phyloP scores from a whole-genome alignment of 192 early-diverging fungal genomes.

The Mortierella antarctica region DNA sequence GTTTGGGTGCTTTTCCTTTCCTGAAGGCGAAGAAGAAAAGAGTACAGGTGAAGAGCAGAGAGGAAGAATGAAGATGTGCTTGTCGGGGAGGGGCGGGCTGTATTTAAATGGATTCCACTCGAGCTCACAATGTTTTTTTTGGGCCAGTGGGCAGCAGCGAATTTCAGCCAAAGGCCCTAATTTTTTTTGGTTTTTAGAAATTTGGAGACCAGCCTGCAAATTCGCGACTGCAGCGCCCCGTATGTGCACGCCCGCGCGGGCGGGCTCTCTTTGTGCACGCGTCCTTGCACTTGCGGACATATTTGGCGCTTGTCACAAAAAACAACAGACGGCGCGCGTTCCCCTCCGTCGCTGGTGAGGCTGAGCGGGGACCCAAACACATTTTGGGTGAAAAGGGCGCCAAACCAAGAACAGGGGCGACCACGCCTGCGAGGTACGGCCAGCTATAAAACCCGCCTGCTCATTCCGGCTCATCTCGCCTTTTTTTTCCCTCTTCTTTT shows the following conservation, averaged over 20 bases:
- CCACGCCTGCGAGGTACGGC: no score
- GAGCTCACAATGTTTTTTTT: slow-evolving; percentile 7
- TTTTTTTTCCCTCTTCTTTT: slow-evolving; percentile 15
- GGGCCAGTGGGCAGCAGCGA: neutral
- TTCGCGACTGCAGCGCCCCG: neutral
- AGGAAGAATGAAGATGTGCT: neutral
- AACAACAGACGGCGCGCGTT: neutral
- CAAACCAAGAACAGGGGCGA: neutral
- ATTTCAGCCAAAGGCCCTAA: neutral
- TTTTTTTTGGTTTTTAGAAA: no score
- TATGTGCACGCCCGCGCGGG: neutral
- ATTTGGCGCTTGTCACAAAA: neutral
- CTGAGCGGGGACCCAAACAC: no score
- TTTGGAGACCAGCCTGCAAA: no score
- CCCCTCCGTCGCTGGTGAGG: no score
- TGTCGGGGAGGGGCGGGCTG: neutral
- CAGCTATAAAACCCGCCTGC: neutral
- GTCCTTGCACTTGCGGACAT: neutral
- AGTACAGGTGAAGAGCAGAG: neutral
- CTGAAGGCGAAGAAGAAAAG: slow-evolving; percentile 6
- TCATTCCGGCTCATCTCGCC: neutral
- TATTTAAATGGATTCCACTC: slow-evolving; percentile 10
- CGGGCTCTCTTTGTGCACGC: neutral
- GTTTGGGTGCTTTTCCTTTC: neutral
- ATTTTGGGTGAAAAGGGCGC: neutral